Conservation (phyloP, 2,329 filamentous ascomycete species). For the Magnaporthales sp. region DNA sequence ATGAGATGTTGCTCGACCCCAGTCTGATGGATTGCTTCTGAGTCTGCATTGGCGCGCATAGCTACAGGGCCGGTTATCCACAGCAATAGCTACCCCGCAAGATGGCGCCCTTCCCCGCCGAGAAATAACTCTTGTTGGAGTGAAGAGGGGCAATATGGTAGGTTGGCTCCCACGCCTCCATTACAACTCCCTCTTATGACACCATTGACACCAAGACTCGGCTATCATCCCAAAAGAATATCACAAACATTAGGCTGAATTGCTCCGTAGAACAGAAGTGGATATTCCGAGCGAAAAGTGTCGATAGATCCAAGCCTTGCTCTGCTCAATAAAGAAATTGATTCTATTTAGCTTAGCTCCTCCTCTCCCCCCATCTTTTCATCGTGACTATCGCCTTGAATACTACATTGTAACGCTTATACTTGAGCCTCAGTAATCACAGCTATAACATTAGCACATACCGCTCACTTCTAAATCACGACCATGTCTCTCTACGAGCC, state of each 20-base stretch:
- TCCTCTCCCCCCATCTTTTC: neutral
- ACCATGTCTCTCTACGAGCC: constrained; percentile 38
- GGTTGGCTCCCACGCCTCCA: neutral
- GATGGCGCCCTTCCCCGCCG: neutral
- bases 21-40: neutral
- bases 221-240: neutral
- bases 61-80: neutral
- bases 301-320: neutral
- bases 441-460: neutral
- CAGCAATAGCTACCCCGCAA: neutral
- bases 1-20: neutral
- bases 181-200: neutral
- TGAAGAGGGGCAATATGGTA: neutral
- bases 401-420: neutral
- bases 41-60: neutral
- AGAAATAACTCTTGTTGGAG: neutral
- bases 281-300: neutral
- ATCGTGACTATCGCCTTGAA: neutral
- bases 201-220: neutral
- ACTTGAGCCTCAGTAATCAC: neutral
- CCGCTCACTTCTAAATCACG: neutral
- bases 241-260: neutral
- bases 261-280: neutral
- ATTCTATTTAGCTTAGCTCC: neutral
- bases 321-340: neutral